Evolutionary conservation across 306 rosid species (phyloP).

Genomic region (Sesbania bispinosa): DNA sequence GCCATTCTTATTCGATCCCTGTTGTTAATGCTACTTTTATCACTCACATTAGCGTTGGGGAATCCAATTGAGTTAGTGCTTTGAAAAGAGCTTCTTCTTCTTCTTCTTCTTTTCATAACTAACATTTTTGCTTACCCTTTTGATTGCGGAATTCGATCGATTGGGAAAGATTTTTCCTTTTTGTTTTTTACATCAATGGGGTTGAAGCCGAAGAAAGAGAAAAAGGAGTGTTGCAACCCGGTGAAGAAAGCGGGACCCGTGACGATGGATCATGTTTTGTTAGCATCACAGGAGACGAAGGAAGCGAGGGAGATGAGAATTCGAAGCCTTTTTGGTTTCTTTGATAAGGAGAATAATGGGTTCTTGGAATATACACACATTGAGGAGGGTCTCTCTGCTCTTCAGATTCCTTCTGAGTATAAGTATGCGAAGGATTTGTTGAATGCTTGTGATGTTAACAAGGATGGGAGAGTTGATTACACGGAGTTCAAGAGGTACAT

Average conservation of each 20-base stretch:
- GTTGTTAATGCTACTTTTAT: neutral
- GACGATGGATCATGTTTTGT: constrained; percentile 82
- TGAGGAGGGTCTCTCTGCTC: constrained; percentile 80
- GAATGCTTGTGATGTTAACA: constrained; percentile 72
- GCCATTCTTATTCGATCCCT: constrained; percentile 29
- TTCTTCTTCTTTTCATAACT: neutral
- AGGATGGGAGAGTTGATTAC: constrained; percentile 76
- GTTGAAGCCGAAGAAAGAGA: constrained; percentile 24
- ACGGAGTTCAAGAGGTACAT: constrained; percentile 73
- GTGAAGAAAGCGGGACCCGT: constrained; percentile 63
- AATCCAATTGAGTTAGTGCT: neutral
- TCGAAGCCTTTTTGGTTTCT: constrained; percentile 64
- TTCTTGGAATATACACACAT: constrained; percentile 64
- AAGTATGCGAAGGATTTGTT: constrained; percentile 84
- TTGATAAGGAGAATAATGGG: constrained; percentile 65
- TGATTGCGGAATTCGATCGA: neutral
- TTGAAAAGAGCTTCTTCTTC: neutral
- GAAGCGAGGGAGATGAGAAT: constrained; percentile 70
- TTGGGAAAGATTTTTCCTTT: neutral
- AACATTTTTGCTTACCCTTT: neutral
- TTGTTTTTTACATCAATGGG: constrained; percentile 23
- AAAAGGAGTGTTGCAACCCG: constrained; percentile 42
- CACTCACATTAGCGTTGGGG: constrained; percentile 22
- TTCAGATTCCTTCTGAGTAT: constrained; percentile 76
- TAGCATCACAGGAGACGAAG: constrained; percentile 80